Conservation (phyloP, 257 asterid species). For the Striga asiatica region DNA sequence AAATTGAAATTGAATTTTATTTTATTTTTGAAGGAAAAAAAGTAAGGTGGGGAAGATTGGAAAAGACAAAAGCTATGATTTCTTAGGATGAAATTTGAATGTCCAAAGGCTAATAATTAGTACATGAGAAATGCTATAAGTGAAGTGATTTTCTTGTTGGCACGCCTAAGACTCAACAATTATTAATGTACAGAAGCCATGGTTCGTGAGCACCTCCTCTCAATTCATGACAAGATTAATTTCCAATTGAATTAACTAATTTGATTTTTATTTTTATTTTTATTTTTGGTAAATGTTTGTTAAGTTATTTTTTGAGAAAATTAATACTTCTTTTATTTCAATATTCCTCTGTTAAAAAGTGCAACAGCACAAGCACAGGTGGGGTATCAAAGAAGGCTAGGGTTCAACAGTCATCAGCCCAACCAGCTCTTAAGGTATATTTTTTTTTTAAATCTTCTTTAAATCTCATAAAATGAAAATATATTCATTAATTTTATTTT, state of each 20-base stretch:
- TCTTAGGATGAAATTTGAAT: constrained; percentile 6
- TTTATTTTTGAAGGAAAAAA: no score
- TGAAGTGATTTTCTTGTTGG: constrained; percentile 9
- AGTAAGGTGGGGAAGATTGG: no score
- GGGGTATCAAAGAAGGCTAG: constrained; percentile 74
- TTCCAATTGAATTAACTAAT: no score
- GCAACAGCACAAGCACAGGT: constrained; percentile 52
- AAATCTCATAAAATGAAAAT: background rate
- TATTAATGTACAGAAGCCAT: constrained; percentile 4
- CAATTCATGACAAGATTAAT: no score
- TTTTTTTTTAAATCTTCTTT: background rate
- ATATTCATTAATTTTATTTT: background rate
- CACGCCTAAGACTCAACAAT: constrained; percentile 10
- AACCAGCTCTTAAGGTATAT: constrained; percentile 65
- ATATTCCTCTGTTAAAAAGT: constrained; percentile 25
- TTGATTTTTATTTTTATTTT: background rate
- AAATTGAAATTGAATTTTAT: no score
- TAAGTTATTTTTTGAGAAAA: background rate
- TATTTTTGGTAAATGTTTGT: constrained; percentile 9
- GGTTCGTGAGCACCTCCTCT: no score
- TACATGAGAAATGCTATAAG: background rate
- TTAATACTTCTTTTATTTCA: no score
- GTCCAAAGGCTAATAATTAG: constrained; percentile 10
- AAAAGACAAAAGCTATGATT: background rate
- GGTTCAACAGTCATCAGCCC: constrained; percentile 67